Evolutionary conservation across 148 eudicot species (phyloP).

Genomic region (Pouteria glomerata): DNA sequence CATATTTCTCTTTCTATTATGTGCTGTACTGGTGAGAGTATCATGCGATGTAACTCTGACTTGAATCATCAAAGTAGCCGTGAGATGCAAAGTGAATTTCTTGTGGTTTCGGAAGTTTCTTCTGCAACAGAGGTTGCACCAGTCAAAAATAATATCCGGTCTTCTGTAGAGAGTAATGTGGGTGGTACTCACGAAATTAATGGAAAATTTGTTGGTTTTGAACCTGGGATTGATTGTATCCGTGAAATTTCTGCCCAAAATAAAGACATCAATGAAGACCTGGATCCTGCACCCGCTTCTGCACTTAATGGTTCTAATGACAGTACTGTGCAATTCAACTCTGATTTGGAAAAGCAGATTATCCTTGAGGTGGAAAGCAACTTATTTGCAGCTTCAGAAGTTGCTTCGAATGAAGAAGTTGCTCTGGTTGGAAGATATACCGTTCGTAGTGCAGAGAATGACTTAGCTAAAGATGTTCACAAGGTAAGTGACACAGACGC

Average conservation of each 20-base stretch:
- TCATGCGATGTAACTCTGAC: no score
- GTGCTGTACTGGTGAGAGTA: no score
- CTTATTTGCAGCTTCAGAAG: conserved; percentile 6
- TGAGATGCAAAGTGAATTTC: background rate
- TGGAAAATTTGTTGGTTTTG: conserved; percentile 15
- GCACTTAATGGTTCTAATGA: background rate
- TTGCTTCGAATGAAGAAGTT: background rate
- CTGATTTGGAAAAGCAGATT: background rate
- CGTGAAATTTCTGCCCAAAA: conserved; percentile 4
- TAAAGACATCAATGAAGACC: background rate
- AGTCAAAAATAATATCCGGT: background rate
- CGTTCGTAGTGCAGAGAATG: background rate
- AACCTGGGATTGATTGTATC: conserved; percentile 13
- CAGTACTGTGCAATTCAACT: background rate
- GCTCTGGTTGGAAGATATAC: conserved; percentile 10
- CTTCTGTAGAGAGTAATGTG: background rate
- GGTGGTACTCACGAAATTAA: conserved; percentile 6
- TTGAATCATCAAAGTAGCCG: no score
- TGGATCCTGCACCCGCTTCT: background rate
- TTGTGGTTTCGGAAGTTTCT: conserved; percentile 1
- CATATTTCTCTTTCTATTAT: no score
- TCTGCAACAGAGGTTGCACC: conserved; percentile 4
- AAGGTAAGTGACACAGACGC: conserved; percentile 10
- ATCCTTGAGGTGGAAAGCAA: background rate
- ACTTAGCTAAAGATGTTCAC: conserved; percentile 4